Conservation (phyloP, 108 stramenopile genomes). For the Bacterosira constricta region DNA sequence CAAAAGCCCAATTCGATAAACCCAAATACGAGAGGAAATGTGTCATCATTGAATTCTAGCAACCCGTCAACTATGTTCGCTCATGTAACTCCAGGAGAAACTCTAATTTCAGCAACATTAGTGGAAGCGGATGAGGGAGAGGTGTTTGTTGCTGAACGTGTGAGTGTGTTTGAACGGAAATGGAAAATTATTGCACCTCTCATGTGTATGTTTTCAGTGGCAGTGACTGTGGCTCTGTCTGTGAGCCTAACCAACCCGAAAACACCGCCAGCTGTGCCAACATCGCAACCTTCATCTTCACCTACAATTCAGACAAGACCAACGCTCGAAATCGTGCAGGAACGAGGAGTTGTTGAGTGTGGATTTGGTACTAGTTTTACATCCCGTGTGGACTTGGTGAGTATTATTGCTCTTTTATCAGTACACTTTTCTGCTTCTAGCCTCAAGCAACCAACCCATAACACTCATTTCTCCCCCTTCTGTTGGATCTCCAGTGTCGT, state of each 20-base stretch:
- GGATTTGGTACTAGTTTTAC: not conserved
- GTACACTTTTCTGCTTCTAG: not conserved
- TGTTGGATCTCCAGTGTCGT: not conserved
- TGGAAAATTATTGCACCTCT: not conserved
- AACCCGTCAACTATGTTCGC: not conserved
- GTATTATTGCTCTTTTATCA: not conserved
- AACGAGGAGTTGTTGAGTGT: slow-evolving; percentile 12
- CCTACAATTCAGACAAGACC: slow-evolving; percentile 5
- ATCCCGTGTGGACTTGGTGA: not conserved
- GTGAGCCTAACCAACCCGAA: not conserved
- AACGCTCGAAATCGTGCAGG: slow-evolving; percentile 18
- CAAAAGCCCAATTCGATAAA: too few relatives aligned
- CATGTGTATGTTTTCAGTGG: not conserved
- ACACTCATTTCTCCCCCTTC: not conserved
- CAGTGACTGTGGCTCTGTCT: not conserved
- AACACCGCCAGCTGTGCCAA: not conserved
- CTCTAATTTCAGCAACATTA: not conserved
- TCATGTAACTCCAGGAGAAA: not conserved
- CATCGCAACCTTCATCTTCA: not conserved
- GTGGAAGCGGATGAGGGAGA: not conserved
- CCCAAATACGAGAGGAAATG: too few relatives aligned
- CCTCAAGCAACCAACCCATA: not conserved
- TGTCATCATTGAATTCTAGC: not conserved
- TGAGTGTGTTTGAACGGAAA: not conserved
- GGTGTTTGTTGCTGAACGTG: not conserved